Conservation (phyloP, 495 filamentous ascomycete genomes). For the Penicillium roqueforti region DNA sequence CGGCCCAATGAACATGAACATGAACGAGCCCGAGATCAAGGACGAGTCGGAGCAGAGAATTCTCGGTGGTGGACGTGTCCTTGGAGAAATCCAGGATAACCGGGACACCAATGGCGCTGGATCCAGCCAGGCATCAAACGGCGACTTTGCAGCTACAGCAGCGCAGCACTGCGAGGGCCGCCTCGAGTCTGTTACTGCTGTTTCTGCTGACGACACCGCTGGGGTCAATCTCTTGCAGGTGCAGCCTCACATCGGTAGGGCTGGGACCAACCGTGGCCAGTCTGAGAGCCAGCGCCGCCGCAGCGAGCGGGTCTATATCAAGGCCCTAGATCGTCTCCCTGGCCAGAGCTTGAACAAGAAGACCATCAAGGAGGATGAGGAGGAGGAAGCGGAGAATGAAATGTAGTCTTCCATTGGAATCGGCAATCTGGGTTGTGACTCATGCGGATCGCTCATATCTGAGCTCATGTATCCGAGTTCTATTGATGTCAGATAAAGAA, state of each 20-base stretch:
- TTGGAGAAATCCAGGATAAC: neutral
- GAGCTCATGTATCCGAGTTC: neutral
- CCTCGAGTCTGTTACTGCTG: neutral
- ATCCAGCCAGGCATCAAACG: neutral
- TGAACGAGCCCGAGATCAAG: neutral
- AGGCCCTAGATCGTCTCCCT: neutral
- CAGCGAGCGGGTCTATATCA: conserved; percentile 2
- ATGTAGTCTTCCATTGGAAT: neutral
- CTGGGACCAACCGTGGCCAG: conserved; percentile 8
- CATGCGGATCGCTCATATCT: no score
- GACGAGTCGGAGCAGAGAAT: neutral
- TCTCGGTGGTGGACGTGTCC: neutral
- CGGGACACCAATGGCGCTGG: no score
- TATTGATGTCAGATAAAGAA: neutral
- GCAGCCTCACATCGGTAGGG: conserved; percentile 3
- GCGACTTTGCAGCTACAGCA: no score
- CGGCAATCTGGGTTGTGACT: neutral
- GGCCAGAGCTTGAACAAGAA: conserved; percentile 9
- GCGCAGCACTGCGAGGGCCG: no score
- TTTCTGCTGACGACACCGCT: neutral
- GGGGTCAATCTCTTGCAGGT: neutral
- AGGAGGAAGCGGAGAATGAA: no score
- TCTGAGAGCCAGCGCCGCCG: conserved; percentile 14
- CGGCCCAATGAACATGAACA: no score
- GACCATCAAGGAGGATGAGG: neutral